A percentile compares a stretch with the other conserved stretches of the same genome.
phyloP scores from a whole-genome alignment of 139 green algal genomes.

The Chlorella sp. region DNA sequence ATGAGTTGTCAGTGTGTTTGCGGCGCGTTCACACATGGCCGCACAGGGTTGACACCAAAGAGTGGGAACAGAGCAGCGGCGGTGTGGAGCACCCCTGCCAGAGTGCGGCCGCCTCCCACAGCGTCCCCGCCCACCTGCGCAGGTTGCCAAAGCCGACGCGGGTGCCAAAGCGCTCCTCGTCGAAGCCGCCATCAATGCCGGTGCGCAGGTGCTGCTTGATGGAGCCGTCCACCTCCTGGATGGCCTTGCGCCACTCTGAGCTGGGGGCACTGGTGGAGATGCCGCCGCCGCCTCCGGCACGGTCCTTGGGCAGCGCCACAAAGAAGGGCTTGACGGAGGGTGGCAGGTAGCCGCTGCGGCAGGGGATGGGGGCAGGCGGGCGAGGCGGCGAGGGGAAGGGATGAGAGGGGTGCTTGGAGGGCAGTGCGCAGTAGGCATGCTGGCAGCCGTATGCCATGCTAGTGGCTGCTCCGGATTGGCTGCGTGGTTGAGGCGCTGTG shows the following conservation, averaged over 20 bases:
- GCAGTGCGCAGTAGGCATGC: background rate
- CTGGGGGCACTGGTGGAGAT: conserved; percentile 66
- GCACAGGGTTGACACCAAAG: background rate
- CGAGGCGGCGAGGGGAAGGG: background rate
- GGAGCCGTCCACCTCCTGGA: conserved; percentile 77
- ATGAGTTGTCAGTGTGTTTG: background rate
- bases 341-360: conserved; percentile 79
- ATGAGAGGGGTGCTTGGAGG: background rate
- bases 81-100: background rate
- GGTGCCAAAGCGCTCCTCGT: conserved; percentile 84
- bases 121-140: conserved; percentile 63
- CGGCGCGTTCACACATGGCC: too few relatives aligned
- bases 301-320: conserved; percentile 94
- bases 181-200: conserved; percentile 80
- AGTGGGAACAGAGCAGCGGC: too few relatives aligned
- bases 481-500: background rate
- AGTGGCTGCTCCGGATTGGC: background rate
- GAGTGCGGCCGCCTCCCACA: background rate
- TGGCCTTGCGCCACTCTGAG: conserved; percentile 83
- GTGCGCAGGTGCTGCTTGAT: conserved; percentile 71
- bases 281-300: conserved; percentile 26
- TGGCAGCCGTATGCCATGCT: too few relatives aligned
- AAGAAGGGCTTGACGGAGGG: conserved; percentile 91
- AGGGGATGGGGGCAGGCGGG: background rate
- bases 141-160: conserved; percentile 88